Conservation (phyloP, 805 yeast genomes). For the Metschnikowia similis region DNA sequence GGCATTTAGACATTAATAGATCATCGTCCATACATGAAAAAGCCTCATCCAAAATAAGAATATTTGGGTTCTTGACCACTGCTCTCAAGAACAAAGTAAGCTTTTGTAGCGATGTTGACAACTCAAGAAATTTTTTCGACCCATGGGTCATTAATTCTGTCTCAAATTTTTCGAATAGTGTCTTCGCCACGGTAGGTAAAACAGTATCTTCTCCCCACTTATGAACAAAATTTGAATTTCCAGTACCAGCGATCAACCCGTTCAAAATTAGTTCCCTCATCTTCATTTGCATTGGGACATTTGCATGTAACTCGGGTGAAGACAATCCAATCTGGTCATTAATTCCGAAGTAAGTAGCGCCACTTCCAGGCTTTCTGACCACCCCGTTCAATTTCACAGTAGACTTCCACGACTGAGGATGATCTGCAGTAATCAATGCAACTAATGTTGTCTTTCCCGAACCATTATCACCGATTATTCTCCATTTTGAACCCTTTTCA, state of each 20-base stretch:
- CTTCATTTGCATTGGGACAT: constrained; percentile 59
- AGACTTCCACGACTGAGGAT: constrained; percentile 92
- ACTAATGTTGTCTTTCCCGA: constrained; percentile 89
- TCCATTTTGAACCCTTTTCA: constrained; percentile 76
- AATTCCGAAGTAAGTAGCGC: constrained; percentile 69
- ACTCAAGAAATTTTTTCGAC: constrained; percentile 45
- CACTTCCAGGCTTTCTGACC: constrained; percentile 67
- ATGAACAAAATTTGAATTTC: constrained; percentile 49
- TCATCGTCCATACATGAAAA: constrained; percentile 79
- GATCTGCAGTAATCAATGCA: constrained; percentile 85
- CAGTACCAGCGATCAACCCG: constrained; percentile 59
- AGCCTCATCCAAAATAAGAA: constrained; percentile 87
- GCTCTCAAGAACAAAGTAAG: constrained; percentile 72
- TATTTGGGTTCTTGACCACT: constrained; percentile 68
- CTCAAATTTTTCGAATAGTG: constrained; percentile 20
- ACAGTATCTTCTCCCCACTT: constrained; percentile 30
- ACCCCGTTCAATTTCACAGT: constrained; percentile 60
- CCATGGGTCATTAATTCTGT: constrained; percentile 31
- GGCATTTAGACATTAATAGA: constrained; percentile 29
- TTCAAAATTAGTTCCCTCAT: constrained; percentile 60
- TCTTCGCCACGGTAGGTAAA: constrained; percentile 13
- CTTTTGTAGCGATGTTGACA: constrained; percentile 73
- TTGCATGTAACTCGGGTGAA: constrained; percentile 88
- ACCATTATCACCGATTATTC: constrained; percentile 85
- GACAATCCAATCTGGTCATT: constrained; percentile 79